Base-by-base conservation (phyloP, 2,329 filamentous ascomycete genomes). In the Triangularia setosa region DNA sequence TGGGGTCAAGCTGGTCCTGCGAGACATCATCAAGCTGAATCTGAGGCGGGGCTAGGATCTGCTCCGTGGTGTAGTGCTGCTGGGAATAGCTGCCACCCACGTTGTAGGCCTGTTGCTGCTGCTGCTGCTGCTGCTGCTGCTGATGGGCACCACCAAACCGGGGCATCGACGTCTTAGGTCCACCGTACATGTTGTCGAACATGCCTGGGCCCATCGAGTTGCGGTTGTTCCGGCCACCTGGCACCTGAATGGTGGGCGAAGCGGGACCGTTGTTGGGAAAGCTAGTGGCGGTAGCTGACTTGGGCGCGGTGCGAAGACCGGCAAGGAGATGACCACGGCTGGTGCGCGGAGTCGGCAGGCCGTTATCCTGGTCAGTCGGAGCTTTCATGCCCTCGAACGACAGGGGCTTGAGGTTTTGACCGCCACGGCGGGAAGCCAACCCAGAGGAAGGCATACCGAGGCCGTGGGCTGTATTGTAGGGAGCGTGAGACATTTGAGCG, bases 401-500 rank as follows among this genome's bases (percentile, higher is more conserved):
- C 78, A 97, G 85, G 70, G 93, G 92, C 82, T 97, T 97, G 79
- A 97, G 90, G 76, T 91, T 90, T 74, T 91, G 87, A 70, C 92
- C 91, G 74, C 96, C 92, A 69, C 95, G 90, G 72, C 85, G 84
- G 25, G 93, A 94, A 68, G 92, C 92, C 75, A 97, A 90, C 73
- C 93, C 91, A 67, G 87, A 83, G 61, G 35, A 30, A 44, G 93
- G 90, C 80, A 92, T 87, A 74, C 88, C 87, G 72, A 97, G 83
- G 72, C 87, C 89, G 78, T 86, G 86, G 75, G 86, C 83, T 77
- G 90, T 83, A 77, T 85, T 81, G 78, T 91, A 91, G 78, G 89
- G 86, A 83, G 89, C 91, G 84, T 92, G 94, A 82, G 92, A 91
- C 94, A 98, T 98, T 86, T 96, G 93, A 95, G 93, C 90, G 84